Base-by-base conservation (phyloP, 108 stramenopile species). In the Cyclotella cryptica region DNA sequence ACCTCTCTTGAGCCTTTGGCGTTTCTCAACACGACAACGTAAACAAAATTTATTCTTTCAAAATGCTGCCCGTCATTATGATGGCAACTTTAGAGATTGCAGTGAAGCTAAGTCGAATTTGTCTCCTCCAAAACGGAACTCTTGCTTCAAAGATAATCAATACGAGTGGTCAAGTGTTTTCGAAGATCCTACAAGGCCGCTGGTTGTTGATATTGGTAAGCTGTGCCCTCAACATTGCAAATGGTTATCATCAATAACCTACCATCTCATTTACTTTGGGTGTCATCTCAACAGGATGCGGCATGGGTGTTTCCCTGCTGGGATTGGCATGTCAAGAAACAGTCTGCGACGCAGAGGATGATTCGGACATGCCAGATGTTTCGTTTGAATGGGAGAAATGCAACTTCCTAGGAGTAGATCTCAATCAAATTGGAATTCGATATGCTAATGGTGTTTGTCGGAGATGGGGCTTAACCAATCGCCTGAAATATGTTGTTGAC, bases 331-430 rank as follows among this genome's bases (percentile, higher is more conserved):
- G 74, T 43, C 18, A 43, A 14, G 14, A 45, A 17, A 29, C 57
- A 39, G 19, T 5, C 3, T 24, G 49, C 43, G 52, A 68, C 9
- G 26, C 57, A 28, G 55, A 21, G 19, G 24, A 24, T 13, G 5
- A 14, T 21, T 58, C 55, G 17, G 73, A 54, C 15, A 61, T 14
- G 39, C 28, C 51, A 15, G 28, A 26, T 19, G 64, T 84, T 29
- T 51, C 27, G 21, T 70, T 75, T 11, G 51, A 78, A 14, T 87
- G 85, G 85, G 35, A 46, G 0, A 67, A 71, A 27, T 89, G 83
- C 77, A 94, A 94, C 66, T 94, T 87, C 75, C 46, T 92, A 42
- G 93, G 93, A 19, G 81, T 83, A 28, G 93, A 94, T 78, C 74
- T 92, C 54, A 90, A 84, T 65, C 71, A 74, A 17, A 45, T 89